These are phyloP conservation scores for Benincasa hispida DNA, from an alignment of 306 rosid species.

Conservation along the genomic window DNA sequence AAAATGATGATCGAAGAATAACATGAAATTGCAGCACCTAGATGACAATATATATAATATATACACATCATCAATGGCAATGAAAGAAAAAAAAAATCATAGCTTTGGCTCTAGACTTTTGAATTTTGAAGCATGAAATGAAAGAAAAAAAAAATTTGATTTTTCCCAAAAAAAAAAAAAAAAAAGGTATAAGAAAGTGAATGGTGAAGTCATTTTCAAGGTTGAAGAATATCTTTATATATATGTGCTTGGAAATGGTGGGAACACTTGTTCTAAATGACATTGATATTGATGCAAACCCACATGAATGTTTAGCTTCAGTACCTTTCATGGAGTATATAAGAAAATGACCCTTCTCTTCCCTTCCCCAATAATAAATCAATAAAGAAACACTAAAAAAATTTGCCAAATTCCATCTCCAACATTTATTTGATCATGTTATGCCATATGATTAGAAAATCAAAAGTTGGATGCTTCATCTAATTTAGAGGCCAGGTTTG, in stretches of 20 bases:
- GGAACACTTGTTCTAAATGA: slow-evolving; percentile 1
- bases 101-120: neutral
- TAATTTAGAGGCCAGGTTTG: too few species aligned
- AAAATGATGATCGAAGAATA: neutral
- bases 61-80: neutral
- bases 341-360: neutral
- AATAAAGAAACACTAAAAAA: neutral
- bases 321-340: neutral
- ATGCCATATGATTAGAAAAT: neutral
- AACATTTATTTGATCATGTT: neutral
- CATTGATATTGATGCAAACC: slow-evolving; percentile 4
- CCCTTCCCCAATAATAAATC: neutral
- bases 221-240: neutral
- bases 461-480: neutral
- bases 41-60: neutral
- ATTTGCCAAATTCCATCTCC: neutral
- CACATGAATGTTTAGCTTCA: neutral
- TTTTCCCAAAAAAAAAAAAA: neutral
- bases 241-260: neutral
- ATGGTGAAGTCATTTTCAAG: neutral
- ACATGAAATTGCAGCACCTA: neutral
- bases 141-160: neutral
- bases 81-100: neutral
- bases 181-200: neutral
- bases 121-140: neutral